phyloP scores from a whole-genome alignment of 768 basidiomycete species.

The Amanita molliuscula region DNA sequence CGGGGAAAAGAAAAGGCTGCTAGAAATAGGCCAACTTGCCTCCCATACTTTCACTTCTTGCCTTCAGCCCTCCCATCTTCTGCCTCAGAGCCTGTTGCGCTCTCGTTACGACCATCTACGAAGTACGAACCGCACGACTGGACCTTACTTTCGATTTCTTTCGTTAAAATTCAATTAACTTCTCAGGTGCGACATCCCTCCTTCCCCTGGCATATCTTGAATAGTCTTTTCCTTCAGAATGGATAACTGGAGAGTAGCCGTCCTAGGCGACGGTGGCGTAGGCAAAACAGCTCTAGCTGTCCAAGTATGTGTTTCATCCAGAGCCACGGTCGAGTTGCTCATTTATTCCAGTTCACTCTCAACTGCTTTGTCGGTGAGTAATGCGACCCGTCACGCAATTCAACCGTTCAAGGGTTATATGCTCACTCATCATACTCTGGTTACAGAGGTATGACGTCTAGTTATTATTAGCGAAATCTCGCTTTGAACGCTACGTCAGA shows the following conservation, averaged over 20 bases:
- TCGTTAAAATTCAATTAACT: constrained; percentile 23
- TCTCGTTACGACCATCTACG: constrained; percentile 13
- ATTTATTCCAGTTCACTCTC: constrained; percentile 66
- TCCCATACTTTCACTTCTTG: constrained; percentile 3
- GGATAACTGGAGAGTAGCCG: constrained; percentile 94
- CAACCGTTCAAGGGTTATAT: constrained; percentile 1
- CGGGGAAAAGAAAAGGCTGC: constrained; percentile 11
- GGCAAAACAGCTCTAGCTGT: constrained; percentile 96
- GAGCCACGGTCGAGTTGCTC: constrained; percentile 7
- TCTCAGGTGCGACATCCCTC: constrained; percentile 8
- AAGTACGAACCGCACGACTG: constrained; percentile 18
- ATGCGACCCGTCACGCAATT: constrained; percentile 8
- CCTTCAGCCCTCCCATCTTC: neutral
- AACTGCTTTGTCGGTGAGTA: constrained; percentile 89
- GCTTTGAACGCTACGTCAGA: constrained; percentile 33
- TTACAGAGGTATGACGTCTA: constrained; percentile 39
- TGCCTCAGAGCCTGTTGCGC: neutral
- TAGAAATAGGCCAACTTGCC: constrained; percentile 9
- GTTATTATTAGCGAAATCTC: constrained; percentile 5
- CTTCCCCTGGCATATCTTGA: constrained; percentile 12
- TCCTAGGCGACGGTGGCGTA: constrained; percentile 94
- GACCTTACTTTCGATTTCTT: constrained; percentile 12
- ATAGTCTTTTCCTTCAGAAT: constrained; percentile 34
- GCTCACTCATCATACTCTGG: constrained; percentile 8
- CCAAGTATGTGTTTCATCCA: constrained; percentile 47